Base-by-base conservation (phyloP, 192 early-diverging fungal genomes). In the Gonapodya sp. region DNA sequence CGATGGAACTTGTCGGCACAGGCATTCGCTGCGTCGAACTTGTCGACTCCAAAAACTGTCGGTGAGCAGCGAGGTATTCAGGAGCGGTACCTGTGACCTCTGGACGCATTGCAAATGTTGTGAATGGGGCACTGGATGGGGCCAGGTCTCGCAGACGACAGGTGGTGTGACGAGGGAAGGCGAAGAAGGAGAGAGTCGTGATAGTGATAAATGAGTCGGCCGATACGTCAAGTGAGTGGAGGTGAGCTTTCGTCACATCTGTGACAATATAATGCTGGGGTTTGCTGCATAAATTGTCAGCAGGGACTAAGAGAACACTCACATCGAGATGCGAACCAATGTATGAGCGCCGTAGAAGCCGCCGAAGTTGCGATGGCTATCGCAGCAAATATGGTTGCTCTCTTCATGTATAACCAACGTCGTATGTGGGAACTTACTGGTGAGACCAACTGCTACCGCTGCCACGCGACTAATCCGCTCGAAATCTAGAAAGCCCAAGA, bases 321-420 rank as follows among this genome's bases (percentile, higher is more conserved):
- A 64, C 46, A 64, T 64, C 46, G 46, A 64, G 46, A 64, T 64
- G 46, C 46, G 46, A 64, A 64, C 46, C 46, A 64, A 24, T 64
- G 46, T 8, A 64, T 64, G 46, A 64, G 46, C 46, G 46, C 46
- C 8, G 46, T 64, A 24, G 46, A 64, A 16, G 46, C 46, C 8
- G 8, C 46, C 46, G 46, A 64, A 24, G 46, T 64, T 8, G 46
- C 46, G 8, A 64, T 24, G 46, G 46, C 46, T 64, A 24, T 8
- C 8, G 24, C 8, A 16, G 46, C 46, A 24, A 24, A 24, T 24
- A 64, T 64, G 46, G 46, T 64, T 64, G 46, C 8, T 64, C 8
- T 8, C 46, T 8, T 24, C 8, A 64, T 24, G 24, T 64, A 64
- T 16, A 64, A 64, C 46, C 8, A 64, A 64, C 46, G 46, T 16